Base-by-base conservation (phyloP, 768 basidiomycete species). In the Pseudohyphozyma bogoriensis region DNA sequence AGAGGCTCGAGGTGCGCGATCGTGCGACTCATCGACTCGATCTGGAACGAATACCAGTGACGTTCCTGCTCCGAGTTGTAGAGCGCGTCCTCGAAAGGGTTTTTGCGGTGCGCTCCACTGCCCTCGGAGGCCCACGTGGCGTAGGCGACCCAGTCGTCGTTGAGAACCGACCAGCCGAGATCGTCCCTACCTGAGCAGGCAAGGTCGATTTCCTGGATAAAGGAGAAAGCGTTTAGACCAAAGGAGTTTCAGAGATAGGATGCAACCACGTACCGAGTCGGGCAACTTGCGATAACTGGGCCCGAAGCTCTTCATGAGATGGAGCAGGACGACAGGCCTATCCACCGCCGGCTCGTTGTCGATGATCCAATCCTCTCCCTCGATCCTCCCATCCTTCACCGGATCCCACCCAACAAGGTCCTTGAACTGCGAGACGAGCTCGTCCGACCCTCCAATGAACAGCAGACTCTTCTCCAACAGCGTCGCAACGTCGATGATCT, bases 31-130 rank as follows among this genome's bases (percentile, higher is more conserved):
- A 95, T 82, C 26, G 85, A 87, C 72, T 95, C 89, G 36, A 99
- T 81, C 67, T 92, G 88, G 60, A 93, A 89, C 66, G 92, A 89
- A 73, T 89, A 97, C 74, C 96, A 93, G 74, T 96, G 91, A n/a
- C 95, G 84, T 74, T 99, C 95, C 73, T 99, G 93, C 74, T 99
- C 95, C 70, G 88, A 86, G 76, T 88, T 87, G 76, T 96, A 91
- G 59, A 99, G 78, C 2, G 88, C 87, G 70, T 97, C 93, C 74
- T 99, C 95, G 72, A 86, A 95, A 7, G 82, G 79, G 72, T 96
- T 99, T 78, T 97, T 97, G 79, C 95, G 93, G 75, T 97, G 91
- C 16, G 92, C 80, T 64, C 89, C 82, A 67, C 92, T 93, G 4
- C 89, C 91, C 2, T 90, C 83, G 2, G 68, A 71, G 70, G 96